Evolutionary conservation across 805 yeast genomes (phyloP).

Genomic region (Teunomyces barrocoloradensis): DNA sequence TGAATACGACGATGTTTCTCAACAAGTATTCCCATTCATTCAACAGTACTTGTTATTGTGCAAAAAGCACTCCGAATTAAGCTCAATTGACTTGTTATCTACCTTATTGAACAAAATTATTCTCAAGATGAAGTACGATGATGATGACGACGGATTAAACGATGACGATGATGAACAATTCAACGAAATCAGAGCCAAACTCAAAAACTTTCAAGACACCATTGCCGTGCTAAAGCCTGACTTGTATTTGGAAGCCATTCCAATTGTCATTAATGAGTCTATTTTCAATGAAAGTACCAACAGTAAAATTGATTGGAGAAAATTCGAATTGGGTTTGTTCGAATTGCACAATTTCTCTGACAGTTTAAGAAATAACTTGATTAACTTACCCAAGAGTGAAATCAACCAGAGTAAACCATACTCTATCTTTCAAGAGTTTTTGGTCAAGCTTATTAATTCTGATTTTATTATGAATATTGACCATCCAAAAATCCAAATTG

Average conservation of each 20-base stretch:
- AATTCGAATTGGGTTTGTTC: slow-evolving; percentile 79
- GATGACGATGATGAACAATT: slow-evolving; percentile 77
- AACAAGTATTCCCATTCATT: slow-evolving; percentile 78
- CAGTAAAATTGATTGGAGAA: slow-evolving; percentile 62
- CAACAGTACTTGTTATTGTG: slow-evolving; percentile 69
- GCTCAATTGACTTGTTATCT: slow-evolving; percentile 50
- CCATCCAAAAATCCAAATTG: slow-evolving; percentile 80
- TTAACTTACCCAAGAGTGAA: slow-evolving; percentile 65
- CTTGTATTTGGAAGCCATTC: slow-evolving; percentile 57
- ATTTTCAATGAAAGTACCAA: slow-evolving; percentile 22
- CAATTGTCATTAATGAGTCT: slow-evolving; percentile 53
- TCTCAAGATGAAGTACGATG: slow-evolving; percentile 76
- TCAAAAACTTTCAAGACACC: slow-evolving; percentile 81
- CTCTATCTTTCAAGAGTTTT: slow-evolving; percentile 57
- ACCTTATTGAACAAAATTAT: slow-evolving; percentile 68
- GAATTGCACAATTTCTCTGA: slow-evolving; percentile 81
- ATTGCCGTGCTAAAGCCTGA: slow-evolving; percentile 58
- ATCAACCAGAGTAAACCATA: slow-evolving; percentile 66
- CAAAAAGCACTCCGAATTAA: slow-evolving; percentile 48
- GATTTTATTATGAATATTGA: slow-evolving; percentile 46
- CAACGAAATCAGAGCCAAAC: slow-evolving; percentile 68
- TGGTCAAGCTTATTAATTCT: slow-evolving; percentile 53
- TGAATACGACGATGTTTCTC: slow-evolving; percentile 85
- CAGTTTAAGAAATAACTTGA: slow-evolving; percentile 70
- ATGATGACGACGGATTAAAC: slow-evolving; percentile 59